A percentile compares a stretch with the other conserved stretches of the same genome.
Evolutionary conservation across 2,329 filamentous ascomycete genomes (phyloP).

Genomic region (Aureobasidium uvarum): DNA sequence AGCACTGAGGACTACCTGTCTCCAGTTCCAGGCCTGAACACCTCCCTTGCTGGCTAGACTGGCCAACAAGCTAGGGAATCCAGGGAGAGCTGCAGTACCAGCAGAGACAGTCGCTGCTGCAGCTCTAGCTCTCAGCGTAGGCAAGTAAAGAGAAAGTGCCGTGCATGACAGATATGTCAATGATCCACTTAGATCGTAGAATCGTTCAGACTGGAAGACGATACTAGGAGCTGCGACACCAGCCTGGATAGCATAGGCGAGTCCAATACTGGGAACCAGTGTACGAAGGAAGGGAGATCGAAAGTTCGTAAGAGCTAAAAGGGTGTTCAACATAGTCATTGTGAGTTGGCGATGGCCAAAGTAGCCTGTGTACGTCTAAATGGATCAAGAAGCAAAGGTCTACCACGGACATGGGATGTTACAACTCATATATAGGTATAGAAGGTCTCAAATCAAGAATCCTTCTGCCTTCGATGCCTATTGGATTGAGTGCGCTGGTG

Average conservation of each 20-base stretch:
- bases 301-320: conserved; percentile 62
- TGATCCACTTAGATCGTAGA: conserved; percentile 67
- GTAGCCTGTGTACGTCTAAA: conserved; percentile 3
- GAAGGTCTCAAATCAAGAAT: neutral
- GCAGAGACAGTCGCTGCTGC: conserved; percentile 44
- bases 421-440: neutral
- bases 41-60: conserved; percentile 47
- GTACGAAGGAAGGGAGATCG: conserved; percentile 61
- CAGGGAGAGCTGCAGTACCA: conserved; percentile 41
- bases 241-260: conserved; percentile 63
- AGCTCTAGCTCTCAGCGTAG: conserved; percentile 55
- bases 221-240: conserved; percentile 63
- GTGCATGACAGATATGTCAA: conserved; percentile 65
- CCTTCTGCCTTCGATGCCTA: conserved; percentile 17
- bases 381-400: neutral
- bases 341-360: conserved; percentile 14
- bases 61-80: conserved; percentile 50
- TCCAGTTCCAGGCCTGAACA: conserved; percentile 57
- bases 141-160: conserved; percentile 60
- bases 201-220: conserved; percentile 59
- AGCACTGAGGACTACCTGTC: conserved; percentile 55
- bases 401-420: neutral
- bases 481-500: neutral
- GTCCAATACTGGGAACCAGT: conserved; percentile 59
- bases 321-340: conserved; percentile 44